Evolutionary conservation across 179 eudicot species (phyloP).

Genomic region (Camellia oleifera): DNA sequence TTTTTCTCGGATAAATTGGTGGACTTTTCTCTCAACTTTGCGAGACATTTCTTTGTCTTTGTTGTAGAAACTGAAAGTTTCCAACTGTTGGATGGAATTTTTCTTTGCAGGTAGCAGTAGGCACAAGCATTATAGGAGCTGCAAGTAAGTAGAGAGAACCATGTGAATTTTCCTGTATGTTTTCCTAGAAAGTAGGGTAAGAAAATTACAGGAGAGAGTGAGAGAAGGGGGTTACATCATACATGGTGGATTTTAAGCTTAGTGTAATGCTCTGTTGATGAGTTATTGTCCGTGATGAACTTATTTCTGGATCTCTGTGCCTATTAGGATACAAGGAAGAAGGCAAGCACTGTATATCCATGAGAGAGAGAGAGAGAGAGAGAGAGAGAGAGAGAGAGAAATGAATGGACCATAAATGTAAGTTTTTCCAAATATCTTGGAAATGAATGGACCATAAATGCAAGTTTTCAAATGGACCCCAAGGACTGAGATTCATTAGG

Average conservation of each 20-base stretch:
- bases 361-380: conserved; percentile 14
- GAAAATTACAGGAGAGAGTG: not conserved
- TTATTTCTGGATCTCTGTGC: conserved; percentile 7
- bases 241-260: conserved; percentile 28
- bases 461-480: conserved; percentile 8
- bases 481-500: not conserved
- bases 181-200: not conserved
- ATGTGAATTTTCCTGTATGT: not conserved
- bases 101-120: conserved; percentile 15
- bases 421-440: conserved; percentile 22
- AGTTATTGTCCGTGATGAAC: conserved; percentile 16
- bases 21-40: conserved; percentile 18
- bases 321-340: conserved; percentile 14
- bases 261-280: conserved; percentile 18
- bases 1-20: conserved; percentile 26
- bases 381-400: conserved; percentile 2
- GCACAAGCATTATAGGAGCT: conserved; percentile 14
- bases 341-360: conserved; percentile 23
- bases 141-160: conserved; percentile 8
- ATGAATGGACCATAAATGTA: conserved; percentile 3
- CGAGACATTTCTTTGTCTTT: conserved; percentile 10
- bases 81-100: conserved; percentile 8
- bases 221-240: conserved; percentile 15
- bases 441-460: too few relatives aligned
- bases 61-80: conserved; percentile 14